Evolutionary conservation across 192 early-diverging fungal species (phyloP).

Genomic region (Thoreauomyces humboldtii): DNA sequence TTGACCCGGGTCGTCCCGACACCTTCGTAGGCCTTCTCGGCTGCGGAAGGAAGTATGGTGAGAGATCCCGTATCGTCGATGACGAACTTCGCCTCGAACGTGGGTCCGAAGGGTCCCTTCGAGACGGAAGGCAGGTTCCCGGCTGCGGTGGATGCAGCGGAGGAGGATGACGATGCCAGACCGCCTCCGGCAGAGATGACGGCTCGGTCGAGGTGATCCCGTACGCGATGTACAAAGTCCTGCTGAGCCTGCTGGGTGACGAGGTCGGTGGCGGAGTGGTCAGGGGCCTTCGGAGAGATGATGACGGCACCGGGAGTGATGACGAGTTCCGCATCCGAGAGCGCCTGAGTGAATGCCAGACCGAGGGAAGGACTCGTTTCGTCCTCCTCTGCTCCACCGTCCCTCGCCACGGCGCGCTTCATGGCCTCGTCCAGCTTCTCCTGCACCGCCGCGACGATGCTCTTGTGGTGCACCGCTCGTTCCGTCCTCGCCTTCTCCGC

Average conservation of each 20-base stretch:
- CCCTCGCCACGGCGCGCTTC: no score
- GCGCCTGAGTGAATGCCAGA: not conserved
- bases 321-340: not conserved
- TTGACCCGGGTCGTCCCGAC: not conserved
- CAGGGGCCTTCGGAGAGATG: not conserved
- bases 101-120: not conserved
- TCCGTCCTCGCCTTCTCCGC: not conserved
- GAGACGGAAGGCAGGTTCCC: not conserved
- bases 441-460: conserved; percentile 7
- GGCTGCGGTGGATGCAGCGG: not conserved
- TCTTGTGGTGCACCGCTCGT: conserved; percentile 2
- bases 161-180: not conserved
- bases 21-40: conserved; percentile 28
- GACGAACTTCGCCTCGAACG: not conserved
- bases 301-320: not conserved
- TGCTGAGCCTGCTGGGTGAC: conserved; percentile 1
- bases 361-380: not conserved
- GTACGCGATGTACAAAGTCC: conserved; percentile 5
- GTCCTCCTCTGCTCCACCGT: not conserved
- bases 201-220: not conserved
- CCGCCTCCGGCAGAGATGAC: not conserved
- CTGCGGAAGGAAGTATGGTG: conserved; percentile 1
- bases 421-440: conserved; percentile 9
- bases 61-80: conserved; percentile 13
- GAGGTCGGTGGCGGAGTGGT: not conserved